These are phyloP conservation scores for Diatrype stigma DNA, from an alignment of 2,329 filamentous ascomycete genomes.

Conservation along the genomic window DNA sequence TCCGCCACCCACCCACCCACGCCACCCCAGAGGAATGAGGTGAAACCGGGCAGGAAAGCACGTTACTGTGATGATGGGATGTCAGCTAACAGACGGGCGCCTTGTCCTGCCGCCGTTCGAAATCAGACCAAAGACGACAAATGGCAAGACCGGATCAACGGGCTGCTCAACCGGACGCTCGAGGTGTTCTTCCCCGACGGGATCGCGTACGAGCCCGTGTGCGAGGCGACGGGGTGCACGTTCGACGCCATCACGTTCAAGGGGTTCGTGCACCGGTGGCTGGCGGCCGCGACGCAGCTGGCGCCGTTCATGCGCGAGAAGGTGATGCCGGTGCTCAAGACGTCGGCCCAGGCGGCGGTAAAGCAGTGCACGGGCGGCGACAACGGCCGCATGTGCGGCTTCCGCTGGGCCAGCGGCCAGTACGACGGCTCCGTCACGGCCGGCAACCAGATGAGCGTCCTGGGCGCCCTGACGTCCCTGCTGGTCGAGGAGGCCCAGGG, in stretches of 20 bases:
- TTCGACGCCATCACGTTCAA: conserved; percentile 55
- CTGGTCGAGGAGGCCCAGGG: conserved; percentile 28
- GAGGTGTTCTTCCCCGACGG: conserved; percentile 45
- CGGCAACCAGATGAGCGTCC: conserved; percentile 46
- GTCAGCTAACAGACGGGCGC: no score
- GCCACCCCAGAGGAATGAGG: no score
- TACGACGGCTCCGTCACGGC: conserved; percentile 44
- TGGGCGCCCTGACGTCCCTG: conserved; percentile 41
- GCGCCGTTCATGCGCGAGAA: conserved; percentile 31
- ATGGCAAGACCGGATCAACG: conserved; percentile 45
- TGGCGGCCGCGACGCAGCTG: conserved; percentile 34
- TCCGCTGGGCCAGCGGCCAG: conserved; percentile 41
- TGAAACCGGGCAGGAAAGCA: not conserved
- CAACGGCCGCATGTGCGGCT: conserved; percentile 42
- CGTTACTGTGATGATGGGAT: not conserved
- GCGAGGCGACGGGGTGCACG: conserved; percentile 48
- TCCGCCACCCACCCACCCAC: no score
- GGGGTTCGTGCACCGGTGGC: conserved; percentile 52
- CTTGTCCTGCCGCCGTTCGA: not conserved
- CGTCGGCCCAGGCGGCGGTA: conserved; percentile 36
- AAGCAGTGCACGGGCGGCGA: conserved; percentile 27
- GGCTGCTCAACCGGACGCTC: conserved; percentile 41
- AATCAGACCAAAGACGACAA: conserved; percentile 22
- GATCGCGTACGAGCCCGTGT: conserved; percentile 50
- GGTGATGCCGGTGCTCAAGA: conserved; percentile 32